phyloP scores from a whole-genome alignment of 2,329 filamentous ascomycete genomes.

The Hypoxylon sp. region DNA sequence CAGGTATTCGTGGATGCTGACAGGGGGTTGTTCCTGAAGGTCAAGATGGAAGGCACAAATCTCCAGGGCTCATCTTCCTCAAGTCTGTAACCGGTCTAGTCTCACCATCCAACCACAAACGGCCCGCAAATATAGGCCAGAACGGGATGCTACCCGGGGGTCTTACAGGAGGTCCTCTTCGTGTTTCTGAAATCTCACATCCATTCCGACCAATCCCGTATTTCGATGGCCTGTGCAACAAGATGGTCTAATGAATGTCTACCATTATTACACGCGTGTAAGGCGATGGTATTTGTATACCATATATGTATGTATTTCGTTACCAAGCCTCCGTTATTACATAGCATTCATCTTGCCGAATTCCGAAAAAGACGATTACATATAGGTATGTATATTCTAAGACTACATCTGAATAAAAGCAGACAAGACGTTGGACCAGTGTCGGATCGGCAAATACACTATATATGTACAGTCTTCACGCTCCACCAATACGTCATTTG shows the following conservation, averaged over 20 bases:
- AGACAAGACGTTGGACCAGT: not conserved
- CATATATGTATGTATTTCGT: not conserved
- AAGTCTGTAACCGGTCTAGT: conserved; percentile 44
- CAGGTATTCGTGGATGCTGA: conserved; percentile 4
- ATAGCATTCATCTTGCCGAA: not conserved
- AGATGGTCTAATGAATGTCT: not conserved
- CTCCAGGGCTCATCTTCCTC: conserved; percentile 22
- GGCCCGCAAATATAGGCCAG: conserved; percentile 17
- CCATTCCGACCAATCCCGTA: conserved; percentile 22
- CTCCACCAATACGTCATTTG: conserved; percentile 4
- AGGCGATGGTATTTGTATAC: not conserved
- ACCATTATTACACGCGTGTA: not conserved
- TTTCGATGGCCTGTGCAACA: conserved; percentile 13
- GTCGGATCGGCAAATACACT: not conserved
- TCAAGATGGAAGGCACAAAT: conserved; percentile 30
- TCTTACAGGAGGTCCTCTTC: conserved; percentile 29
- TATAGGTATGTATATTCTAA: not conserved
- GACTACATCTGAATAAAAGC: not conserved
- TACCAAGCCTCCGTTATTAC: not conserved
- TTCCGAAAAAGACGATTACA: not conserved
- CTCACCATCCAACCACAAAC: conserved; percentile 39
- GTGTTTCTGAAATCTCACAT: conserved; percentile 36
- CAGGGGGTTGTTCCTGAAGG: conserved; percentile 34
- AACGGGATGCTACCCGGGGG: conserved; percentile 25
- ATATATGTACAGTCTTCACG: not conserved